phyloP scores from a whole-genome alignment of 176 grass and related monocot species.

The Pharus latifolius region DNA sequence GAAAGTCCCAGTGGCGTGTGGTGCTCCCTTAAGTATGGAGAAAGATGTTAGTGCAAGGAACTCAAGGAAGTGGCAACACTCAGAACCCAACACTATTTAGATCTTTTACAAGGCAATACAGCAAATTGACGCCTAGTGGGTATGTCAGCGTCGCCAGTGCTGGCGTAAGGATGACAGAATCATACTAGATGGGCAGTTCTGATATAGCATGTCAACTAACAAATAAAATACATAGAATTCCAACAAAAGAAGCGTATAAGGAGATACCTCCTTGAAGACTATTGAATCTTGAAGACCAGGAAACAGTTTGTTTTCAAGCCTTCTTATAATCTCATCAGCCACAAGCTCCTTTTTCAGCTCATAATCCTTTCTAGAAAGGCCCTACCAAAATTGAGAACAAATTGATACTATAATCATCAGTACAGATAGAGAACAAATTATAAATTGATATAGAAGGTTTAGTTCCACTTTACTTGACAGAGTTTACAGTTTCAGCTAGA shows the following conservation, averaged over 20 bases:
- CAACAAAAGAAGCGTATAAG: background rate
- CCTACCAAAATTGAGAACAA: conserved; percentile 29
- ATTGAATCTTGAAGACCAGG: conserved; percentile 81
- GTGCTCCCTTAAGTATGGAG: background rate
- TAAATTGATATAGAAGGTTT: background rate
- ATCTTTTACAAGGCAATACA: background rate
- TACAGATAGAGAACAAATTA: background rate
- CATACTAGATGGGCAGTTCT: background rate
- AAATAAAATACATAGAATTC: background rate
- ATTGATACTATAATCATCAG: background rate
- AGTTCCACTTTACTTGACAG: background rate
- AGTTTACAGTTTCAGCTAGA: background rate
- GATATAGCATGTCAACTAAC: background rate
- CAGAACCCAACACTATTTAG: background rate
- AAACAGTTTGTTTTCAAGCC: conserved; percentile 87
- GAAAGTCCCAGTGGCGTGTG: background rate
- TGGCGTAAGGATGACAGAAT: background rate
- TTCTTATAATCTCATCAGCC: conserved; percentile 70
- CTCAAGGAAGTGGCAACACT: background rate
- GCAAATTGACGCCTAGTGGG: too few relatives aligned
- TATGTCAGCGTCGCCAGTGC: too few relatives aligned
- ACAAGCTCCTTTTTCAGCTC: conserved; percentile 71
- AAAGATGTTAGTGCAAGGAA: background rate
- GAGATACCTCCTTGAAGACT: conserved; percentile 78
- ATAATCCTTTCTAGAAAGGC: conserved; percentile 68